phyloP scores from a whole-genome alignment of 148 eudicot species.

The Tetragonia tetragonoides region DNA sequence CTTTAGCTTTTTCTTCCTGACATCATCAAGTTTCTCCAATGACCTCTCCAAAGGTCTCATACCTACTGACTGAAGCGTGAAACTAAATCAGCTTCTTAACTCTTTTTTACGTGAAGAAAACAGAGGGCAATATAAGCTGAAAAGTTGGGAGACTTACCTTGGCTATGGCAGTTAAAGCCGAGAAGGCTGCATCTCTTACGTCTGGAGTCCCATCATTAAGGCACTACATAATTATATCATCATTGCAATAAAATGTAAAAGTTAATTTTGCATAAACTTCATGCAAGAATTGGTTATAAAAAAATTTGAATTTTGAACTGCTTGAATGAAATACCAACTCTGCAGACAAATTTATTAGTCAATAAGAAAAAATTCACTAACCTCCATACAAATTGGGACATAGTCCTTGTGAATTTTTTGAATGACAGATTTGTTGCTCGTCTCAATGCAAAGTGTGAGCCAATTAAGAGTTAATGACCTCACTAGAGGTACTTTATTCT shows the following conservation, averaged over 20 bases:
- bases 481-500: constrained; percentile 96
- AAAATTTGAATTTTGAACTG: background rate
- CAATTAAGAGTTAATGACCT: constrained; percentile 84
- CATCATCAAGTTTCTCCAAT: constrained; percentile 97
- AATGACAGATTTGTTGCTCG: constrained; percentile 73
- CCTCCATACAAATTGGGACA: constrained; percentile 99
- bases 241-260: background rate
- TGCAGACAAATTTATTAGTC: background rate
- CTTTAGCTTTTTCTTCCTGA: constrained; percentile 83
- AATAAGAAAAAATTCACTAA: constrained; percentile 31
- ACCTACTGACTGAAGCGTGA: constrained; percentile 66
- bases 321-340: background rate
- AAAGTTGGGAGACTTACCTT: constrained; percentile 43
- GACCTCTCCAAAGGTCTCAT: constrained; percentile 98
- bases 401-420: constrained; percentile 93
- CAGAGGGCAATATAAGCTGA: background rate
- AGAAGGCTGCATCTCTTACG: constrained; percentile 97
- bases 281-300: background rate
- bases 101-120: background rate
- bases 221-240: constrained; percentile 40
- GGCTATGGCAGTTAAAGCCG: constrained; percentile 90
- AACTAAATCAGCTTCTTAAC: background rate
- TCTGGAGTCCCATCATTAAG: constrained; percentile 99
- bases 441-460: constrained; percentile 88
- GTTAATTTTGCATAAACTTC: background rate